phyloP scores from a whole-genome alignment of 805 yeast genomes.

The Kockiozyma suomiensis region DNA sequence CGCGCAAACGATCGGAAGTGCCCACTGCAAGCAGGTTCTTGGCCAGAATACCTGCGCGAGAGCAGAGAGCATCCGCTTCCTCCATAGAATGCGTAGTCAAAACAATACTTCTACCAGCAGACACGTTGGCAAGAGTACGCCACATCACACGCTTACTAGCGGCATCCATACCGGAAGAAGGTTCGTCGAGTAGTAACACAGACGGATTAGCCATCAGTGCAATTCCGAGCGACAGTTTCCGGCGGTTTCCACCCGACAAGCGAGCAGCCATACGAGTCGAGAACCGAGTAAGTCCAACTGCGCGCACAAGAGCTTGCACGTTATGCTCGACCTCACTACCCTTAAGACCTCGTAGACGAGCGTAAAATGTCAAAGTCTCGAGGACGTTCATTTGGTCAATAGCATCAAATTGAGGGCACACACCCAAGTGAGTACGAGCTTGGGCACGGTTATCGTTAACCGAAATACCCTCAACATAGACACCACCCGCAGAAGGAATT shows the following conservation, averaged over 20 bases:
- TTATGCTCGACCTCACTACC: slow-evolving; percentile 35
- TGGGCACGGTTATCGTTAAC: slow-evolving; percentile 37
- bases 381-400: slow-evolving; percentile 43
- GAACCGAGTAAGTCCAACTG: slow-evolving; percentile 43
- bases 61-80: slow-evolving; percentile 45
- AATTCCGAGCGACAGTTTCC: slow-evolving; percentile 44
- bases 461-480: slow-evolving; percentile 39
- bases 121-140: slow-evolving; percentile 41
- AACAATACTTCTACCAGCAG: slow-evolving; percentile 42
- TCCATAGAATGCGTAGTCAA: slow-evolving; percentile 47
- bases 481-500: slow-evolving; percentile 39
- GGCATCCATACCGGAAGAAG: slow-evolving; percentile 47
- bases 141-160: slow-evolving; percentile 46
- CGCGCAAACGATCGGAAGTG: slow-evolving; percentile 38
- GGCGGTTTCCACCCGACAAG: slow-evolving; percentile 45
- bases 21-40: slow-evolving; percentile 42
- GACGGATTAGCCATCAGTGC: slow-evolving; percentile 45
- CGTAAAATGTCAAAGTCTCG: slow-evolving; percentile 42
- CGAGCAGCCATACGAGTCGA: slow-evolving; percentile 40
- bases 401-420: slow-evolving; percentile 47
- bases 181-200: slow-evolving; percentile 45
- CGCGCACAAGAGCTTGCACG: slow-evolving; percentile 41
- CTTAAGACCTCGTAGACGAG: slow-evolving; percentile 40
- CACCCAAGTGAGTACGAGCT: slow-evolving; percentile 44
- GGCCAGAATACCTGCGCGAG: slow-evolving; percentile 44